phyloP scores from a whole-genome alignment of 768 basidiomycete species.

The Cytidiella melzeri region DNA sequence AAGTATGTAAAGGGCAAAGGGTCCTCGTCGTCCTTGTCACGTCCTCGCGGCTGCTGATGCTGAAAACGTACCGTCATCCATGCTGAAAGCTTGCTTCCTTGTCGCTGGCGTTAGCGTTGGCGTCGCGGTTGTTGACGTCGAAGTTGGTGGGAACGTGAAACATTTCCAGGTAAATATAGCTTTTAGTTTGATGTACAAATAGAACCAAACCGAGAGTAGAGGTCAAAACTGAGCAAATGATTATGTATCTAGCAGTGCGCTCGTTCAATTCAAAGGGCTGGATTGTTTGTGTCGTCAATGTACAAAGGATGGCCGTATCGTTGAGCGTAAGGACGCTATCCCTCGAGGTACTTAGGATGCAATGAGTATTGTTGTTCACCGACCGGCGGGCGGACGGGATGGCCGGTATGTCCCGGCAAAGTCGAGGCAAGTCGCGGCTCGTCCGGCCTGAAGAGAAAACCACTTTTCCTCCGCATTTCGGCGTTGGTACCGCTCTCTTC shows the following conservation, averaged over 20 bases:
- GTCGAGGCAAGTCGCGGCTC: conserved; percentile 19
- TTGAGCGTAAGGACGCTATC: too few species aligned
- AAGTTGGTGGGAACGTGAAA: conserved; percentile 17
- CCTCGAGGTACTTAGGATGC: too few species aligned
- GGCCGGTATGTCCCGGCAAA: conserved; percentile 25
- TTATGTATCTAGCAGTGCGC: too few species aligned
- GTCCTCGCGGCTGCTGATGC: conserved; percentile 65
- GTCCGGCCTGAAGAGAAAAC: conserved; percentile 11
- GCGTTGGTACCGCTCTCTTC: conserved; percentile 5
- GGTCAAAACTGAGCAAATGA: too few species aligned
- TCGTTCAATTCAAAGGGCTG: too few species aligned
- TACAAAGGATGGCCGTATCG: too few species aligned
- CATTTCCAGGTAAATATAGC: conserved; percentile 1
- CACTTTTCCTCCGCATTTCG: conserved; percentile 13
- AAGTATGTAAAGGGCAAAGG: conserved; percentile 11
- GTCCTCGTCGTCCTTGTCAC: conserved; percentile 32
- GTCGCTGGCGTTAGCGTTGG: conserved; percentile 8
- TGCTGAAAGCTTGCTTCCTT: conserved; percentile 29
- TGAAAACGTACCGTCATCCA: conserved; percentile 79
- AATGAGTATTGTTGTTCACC: too few species aligned
- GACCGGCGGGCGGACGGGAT: neutral
- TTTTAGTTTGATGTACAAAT: neutral
- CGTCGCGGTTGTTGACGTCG: conserved; percentile 16
- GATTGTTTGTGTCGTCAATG: too few species aligned
- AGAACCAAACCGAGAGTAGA: conserved; percentile 10